A percentile compares a stretch with the other conserved stretches of the same genome.
Evolutionary conservation across 73 alveolate species (phyloP).

Genomic region (Stentor coeruleus): DNA sequence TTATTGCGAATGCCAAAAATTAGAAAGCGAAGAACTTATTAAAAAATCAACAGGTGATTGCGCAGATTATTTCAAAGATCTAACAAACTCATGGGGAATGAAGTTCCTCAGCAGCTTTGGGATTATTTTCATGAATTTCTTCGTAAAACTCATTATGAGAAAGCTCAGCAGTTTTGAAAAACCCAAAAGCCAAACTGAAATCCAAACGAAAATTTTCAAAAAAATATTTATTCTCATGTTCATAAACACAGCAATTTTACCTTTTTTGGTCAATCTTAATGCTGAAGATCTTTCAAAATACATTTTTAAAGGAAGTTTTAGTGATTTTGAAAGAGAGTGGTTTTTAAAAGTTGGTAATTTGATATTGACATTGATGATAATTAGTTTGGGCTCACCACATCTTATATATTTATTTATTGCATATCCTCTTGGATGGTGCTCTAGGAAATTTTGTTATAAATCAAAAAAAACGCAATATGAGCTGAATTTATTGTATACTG

Average conservation of each 20-base stretch:
- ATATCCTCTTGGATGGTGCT: too few species aligned
- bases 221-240: conserved; percentile 51
- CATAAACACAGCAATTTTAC: conserved; percentile 38
- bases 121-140: conserved; percentile 32
- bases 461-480: conserved; percentile 12
- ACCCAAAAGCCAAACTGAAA: conserved; percentile 37
- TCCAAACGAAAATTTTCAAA: conserved; percentile 24
- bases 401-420: not conserved
- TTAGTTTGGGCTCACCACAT: not conserved
- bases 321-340: not conserved
- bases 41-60: not conserved
- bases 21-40: not conserved
- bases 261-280: not conserved
- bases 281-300: not conserved
- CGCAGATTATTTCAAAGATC: not conserved
- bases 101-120: conserved; percentile 16
- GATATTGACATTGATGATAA: not conserved
- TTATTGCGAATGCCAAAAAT: not conserved
- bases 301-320: not conserved
- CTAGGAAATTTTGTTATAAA: too few species aligned
- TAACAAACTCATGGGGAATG: not conserved
- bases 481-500: not conserved
- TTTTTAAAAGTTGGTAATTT: not conserved
- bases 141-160: conserved; percentile 37
- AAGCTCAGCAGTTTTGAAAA: conserved; percentile 36